Evolutionary conservation across 2,329 filamentous ascomycete species (phyloP), one percentile per base, ranked within the genome.

Genomic region (Eutypa lata): DNA sequence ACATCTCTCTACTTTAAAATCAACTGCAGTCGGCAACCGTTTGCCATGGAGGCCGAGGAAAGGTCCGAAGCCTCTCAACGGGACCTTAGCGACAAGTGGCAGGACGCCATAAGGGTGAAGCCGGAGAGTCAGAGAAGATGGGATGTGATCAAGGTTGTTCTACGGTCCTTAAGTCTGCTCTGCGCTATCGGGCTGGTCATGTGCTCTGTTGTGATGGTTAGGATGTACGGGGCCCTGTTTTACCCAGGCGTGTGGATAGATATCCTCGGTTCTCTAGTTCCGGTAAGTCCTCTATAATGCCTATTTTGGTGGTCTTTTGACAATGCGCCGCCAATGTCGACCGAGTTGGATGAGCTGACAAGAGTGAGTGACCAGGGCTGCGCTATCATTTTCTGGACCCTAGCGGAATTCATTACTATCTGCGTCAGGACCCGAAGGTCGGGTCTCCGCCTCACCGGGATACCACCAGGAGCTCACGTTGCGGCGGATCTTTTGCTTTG

Each of bases 171-270:
- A 7, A 24, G n/a, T 21, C 21, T 45, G n/a, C 4, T n/a, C 5
- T 45, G 14, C 22, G 22, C 21, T 21, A 16, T 45, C 14, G 42
- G 11, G 21, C 22, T 45, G 13, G n/a, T 28, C 5, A 6, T 26
- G 7, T n/a, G 13, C 6, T 24, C 13, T 11, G 19, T 28, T 13
- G 7, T 3, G 8, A 6, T 24, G 2, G 4, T n/a, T n/a, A 22
- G 8, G 7, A 2, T 8, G 2, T 7, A 45, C 21, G 22, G 14
- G n/a, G 1, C 2, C 18, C 2, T 5, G 2, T 22, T 3, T 5
- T 2, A 7, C n/a, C 0, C 2, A 0, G 13, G 3, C 14, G 1
- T 10, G n/a, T 2, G 7, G 13, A 0, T n/a, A 7, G 13, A 2
- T n/a, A n/a, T 24, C 21, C 2, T 45, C 42, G 42, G 42, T 24